Evolutionary conservation across 192 early-diverging fungal species (phyloP).

Genomic region (Umbelopsis sp.): DNA sequence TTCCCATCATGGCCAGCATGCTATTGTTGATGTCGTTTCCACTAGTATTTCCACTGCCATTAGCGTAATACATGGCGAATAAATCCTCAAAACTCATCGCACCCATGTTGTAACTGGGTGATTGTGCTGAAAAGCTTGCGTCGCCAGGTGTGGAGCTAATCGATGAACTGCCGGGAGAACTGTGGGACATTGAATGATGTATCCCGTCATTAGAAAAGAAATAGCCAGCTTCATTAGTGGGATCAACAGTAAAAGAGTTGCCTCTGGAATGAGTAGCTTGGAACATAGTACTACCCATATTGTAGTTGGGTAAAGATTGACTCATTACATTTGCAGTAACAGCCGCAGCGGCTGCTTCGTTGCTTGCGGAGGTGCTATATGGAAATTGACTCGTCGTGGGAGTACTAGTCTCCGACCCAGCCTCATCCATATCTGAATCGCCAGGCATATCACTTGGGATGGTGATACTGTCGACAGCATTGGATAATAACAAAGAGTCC

Average conservation of each 20-base stretch:
- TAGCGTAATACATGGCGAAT: conserved; percentile 22
- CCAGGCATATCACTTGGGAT: conserved; percentile 21
- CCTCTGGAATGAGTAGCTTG: background rate
- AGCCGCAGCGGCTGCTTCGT: background rate
- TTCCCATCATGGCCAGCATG: conserved; percentile 20
- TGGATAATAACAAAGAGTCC: conserved; percentile 3
- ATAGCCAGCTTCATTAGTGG: background rate
- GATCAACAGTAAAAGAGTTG: background rate
- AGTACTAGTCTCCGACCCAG: background rate
- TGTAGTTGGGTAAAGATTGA: conserved; percentile 5
- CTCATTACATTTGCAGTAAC: background rate
- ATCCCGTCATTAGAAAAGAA: background rate
- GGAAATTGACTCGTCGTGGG: background rate
- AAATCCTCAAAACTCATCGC: conserved; percentile 29
- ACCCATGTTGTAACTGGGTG: conserved; percentile 15
- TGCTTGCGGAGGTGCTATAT: background rate
- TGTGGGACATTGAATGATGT: conserved; percentile 14
- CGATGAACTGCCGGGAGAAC: background rate
- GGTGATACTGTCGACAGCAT: conserved; percentile 21
- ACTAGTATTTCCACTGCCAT: conserved; percentile 11
- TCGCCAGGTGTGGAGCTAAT: background rate
- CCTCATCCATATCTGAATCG: conserved; percentile 24
- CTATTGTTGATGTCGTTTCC: conserved; percentile 10
- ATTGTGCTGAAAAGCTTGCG: background rate
- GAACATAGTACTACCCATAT: background rate